Base-by-base conservation (phyloP, 2,329 filamentous ascomycete genomes). In the Aspergillus pseudoglaucus region DNA sequence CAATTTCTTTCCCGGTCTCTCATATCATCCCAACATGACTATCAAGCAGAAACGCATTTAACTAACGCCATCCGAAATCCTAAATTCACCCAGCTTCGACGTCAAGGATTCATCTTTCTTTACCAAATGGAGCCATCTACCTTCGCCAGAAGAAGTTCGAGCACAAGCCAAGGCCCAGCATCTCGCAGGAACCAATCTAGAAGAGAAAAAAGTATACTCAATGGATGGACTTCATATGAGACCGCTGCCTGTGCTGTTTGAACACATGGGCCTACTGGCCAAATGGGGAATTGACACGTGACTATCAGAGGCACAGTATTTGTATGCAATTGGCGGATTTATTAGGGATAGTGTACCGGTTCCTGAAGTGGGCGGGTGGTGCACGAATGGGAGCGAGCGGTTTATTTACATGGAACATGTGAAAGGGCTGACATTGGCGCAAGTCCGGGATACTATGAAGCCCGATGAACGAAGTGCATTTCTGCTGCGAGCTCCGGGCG, bases 291-390 rank as follows among this genome's bases (percentile, higher is more conserved):
- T 35, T 25, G 12, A 47, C 17, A 50, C 60, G 6, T 45, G 46
- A 15, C 45, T 66, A 42, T 49, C 59, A 4, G 66, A 70, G 49
- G 66, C 50, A 18, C 59, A 63, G 52, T 57, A 45, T 47, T 59
- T 68, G 12, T 67, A 62, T 57, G 54, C 53, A 12, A 44, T 67
- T 44, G 45, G 49, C 33, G 44, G 46, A 14, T 33, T 53, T 18
- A 48, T 67, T 6, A 32, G 47, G 23, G 53, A 53, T 22, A 6
- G 46, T 44, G 57, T 69, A 15, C 65, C 65, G 6, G 65, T 69
- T 30, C 67, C 66, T 10, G 64, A 70, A 48, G 49, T 70, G 18
- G 69, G 65, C 48, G 64, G 66, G 8, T 70, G 61, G 65, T 53
- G 55, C 12, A 55, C 47, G 2, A 51, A 61, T 20, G 56, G 58